phyloP scores from a whole-genome alignment of 768 basidiomycete genomes.

The Boletus speciosus region DNA sequence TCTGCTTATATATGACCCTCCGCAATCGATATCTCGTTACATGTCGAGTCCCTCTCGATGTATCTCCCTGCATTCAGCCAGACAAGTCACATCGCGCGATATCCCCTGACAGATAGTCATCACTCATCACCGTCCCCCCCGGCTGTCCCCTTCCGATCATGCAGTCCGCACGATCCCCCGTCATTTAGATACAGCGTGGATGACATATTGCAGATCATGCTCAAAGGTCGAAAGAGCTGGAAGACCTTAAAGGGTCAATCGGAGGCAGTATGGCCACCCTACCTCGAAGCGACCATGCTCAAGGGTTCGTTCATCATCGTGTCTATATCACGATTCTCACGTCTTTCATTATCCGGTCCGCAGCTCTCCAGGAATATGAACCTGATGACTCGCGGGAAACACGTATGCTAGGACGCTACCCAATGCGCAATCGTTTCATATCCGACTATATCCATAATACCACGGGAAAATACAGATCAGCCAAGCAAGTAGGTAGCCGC shows the following conservation, averaged over 20 bases:
- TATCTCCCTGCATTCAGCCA: slow-evolving; percentile 2
- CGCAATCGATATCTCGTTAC: neutral
- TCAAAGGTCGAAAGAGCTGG: slow-evolving; percentile 71
- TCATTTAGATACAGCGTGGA: slow-evolving; percentile 26
- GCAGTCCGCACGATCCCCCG: slow-evolving; percentile 11
- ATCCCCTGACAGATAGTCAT: neutral
- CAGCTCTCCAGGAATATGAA: slow-evolving; percentile 69
- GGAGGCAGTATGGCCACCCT: slow-evolving; percentile 77
- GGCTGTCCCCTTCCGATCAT: neutral
- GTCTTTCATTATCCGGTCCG: slow-evolving; percentile 13
- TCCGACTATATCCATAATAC: slow-evolving; percentile 69
- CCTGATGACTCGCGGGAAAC: slow-evolving; percentile 74
- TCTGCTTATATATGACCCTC: slow-evolving; percentile 26
- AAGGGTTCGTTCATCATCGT: slow-evolving; percentile 48
- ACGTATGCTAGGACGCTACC: slow-evolving; percentile 68
- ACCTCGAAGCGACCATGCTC: slow-evolving; percentile 72
- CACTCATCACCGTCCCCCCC: neutral
- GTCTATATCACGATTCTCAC: slow-evolving; percentile 16
- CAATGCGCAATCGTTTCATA: slow-evolving; percentile 77
- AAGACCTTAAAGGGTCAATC: slow-evolving; percentile 63
- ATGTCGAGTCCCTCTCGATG: slow-evolving; percentile 16
- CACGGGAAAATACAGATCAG: slow-evolving; percentile 67
- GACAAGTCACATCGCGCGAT: slow-evolving; percentile 5
- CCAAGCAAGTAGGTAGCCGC: slow-evolving; percentile 80
- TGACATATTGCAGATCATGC: slow-evolving; percentile 64